Base-by-base conservation (phyloP, 164 flowering plant species). In the Pachysandra terminalis region DNA sequence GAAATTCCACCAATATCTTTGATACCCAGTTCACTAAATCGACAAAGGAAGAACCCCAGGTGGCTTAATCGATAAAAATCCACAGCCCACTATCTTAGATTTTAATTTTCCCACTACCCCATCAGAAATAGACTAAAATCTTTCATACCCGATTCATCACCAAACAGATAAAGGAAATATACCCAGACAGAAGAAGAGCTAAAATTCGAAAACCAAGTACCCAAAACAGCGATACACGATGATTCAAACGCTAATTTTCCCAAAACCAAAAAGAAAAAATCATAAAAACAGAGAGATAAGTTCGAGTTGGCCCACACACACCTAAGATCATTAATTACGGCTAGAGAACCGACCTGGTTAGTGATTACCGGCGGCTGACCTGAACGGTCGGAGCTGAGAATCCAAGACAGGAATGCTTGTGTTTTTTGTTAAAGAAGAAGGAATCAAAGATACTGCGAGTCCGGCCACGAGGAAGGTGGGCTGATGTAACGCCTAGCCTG, bases 121-220 rank as follows among this genome's bases (percentile, higher is more conserved):
- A 45, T 45, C 51, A 5, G 17, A 45, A 45, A 3, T 45, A 12
- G 15, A 45, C 51, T 13, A 52, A 27, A 71, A 45, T 41, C 52
- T 28, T 57, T 32, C 9, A 32, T 15, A 67, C 70, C 71, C 74
- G 67, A 19, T 59, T 71, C 63, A 63, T 71, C 63, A 63, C 67
- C 67, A 65, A 69, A 63, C 32, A 26, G 19, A 10, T 26, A 72
- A 73, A 56, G 10, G 56, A 59, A 59, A 64, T 15, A 48, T 65
- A 59, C 61, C 70, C 67, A 67, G 61, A 58, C 32, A 19, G 48
- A 25, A 54, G 26, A 65, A 54, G 26, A 53, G 51, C 51, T 45
- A 45, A 45, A 45, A 45, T 10, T 45, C 51, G 7, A 40, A 40
- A 40, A 40, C 10, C 45, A 5, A 40, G 45, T 40, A 10, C 45